phyloP scores from a whole-genome alignment of 2,329 filamentous ascomycete species.

The Trichothecium sympodiale region DNA sequence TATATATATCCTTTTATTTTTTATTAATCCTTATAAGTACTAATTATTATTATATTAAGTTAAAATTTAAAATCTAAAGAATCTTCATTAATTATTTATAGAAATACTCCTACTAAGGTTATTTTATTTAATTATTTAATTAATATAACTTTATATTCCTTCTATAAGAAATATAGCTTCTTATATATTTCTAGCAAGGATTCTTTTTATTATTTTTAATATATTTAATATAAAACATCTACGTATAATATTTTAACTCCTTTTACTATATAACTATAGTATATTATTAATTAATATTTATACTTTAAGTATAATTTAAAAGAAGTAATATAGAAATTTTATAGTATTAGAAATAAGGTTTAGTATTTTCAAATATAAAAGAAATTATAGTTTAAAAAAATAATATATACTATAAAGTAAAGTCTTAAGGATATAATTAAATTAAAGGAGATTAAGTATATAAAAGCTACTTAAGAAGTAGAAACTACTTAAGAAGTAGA shows the following conservation, averaged over 20 bases:
- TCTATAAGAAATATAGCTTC: background rate
- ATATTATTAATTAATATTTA: background rate
- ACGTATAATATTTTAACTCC: background rate
- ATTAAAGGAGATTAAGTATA: slow-evolving; percentile 2
- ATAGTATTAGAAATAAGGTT: background rate
- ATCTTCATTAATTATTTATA: background rate
- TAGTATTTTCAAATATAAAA: slow-evolving; percentile 1
- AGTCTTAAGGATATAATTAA: slow-evolving; percentile 3
- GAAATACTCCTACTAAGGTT: background rate
- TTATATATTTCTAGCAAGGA: background rate
- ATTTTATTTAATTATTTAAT: background rate
- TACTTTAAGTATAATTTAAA: background rate
- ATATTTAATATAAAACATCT: background rate
- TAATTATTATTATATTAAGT: slow-evolving; percentile 1
- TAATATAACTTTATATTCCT: slow-evolving; percentile 1
- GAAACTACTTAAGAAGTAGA: background rate
- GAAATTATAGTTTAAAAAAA: slow-evolving; percentile 4
- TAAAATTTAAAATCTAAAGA: background rate
- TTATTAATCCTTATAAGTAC: background rate
- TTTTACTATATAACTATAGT: background rate
- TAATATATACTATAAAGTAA: background rate
- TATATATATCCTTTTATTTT: background rate
- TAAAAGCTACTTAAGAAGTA: background rate
- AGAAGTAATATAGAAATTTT: background rate
- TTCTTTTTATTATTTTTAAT: background rate